Conservation (phyloP, 2,329 filamentous ascomycete genomes). For the Exophiala lecanii-corni region DNA sequence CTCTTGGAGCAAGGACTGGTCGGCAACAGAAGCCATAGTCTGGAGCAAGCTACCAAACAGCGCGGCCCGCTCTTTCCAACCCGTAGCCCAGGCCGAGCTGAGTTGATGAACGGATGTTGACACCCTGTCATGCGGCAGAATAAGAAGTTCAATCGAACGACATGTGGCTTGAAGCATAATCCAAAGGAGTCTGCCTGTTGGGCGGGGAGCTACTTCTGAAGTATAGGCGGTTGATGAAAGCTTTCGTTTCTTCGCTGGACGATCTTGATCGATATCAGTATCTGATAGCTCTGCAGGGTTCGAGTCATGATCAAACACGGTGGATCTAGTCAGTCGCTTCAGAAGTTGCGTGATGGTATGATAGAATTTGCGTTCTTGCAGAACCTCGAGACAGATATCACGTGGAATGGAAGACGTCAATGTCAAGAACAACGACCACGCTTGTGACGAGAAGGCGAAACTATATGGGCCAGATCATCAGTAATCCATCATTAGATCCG, state of each 20-base stretch:
- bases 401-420: constrained; percentile 16
- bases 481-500: not conserved
- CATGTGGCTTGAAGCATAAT: constrained; percentile 14
- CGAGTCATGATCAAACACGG: not conserved
- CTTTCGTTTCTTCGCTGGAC: constrained; percentile 20
- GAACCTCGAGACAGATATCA: constrained; percentile 17
- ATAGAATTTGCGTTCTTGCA: constrained; percentile 23
- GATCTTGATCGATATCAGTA: not conserved
- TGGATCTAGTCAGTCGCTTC: not conserved
- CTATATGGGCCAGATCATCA: constrained; percentile 5
- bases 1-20: not conserved
- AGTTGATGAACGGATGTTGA: not conserved
- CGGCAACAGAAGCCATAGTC: not conserved
- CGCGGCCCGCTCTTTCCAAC: constrained; percentile 7
- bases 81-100: constrained; percentile 5
- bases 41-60: constrained; percentile 14
- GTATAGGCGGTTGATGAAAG: constrained; percentile 1
- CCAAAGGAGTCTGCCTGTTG: constrained; percentile 5
- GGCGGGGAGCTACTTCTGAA: not conserved
- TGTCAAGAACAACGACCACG: constrained; percentile 22
- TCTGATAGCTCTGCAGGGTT: not conserved
- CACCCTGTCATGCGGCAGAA: not conserved
- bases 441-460: constrained; percentile 9
- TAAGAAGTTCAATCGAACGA: constrained; percentile 11
- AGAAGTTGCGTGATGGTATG: constrained; percentile 3